A percentile compares a stretch with the other conserved stretches of the same genome.
These are phyloP conservation scores for Barnettozyma californica DNA, from an alignment of 805 yeast genomes.

Conservation along the genomic window DNA sequence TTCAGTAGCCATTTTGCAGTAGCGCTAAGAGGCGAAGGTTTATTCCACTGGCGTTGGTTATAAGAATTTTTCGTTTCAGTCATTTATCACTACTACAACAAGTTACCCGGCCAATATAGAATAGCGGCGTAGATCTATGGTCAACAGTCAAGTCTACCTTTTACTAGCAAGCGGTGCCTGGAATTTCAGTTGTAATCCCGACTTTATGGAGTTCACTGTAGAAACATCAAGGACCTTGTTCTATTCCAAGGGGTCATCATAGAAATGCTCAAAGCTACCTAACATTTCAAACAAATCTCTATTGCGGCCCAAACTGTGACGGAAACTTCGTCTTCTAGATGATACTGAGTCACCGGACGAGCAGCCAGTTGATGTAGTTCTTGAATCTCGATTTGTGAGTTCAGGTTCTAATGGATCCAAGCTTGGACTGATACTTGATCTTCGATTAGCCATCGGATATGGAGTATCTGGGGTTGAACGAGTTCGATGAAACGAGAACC, in stretches of 20 bases:
- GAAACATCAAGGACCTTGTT: background rate
- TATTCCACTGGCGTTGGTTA: background rate
- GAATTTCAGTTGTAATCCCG: background rate
- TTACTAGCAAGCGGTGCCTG: background rate
- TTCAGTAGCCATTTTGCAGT: constrained; percentile 7
- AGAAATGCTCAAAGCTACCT: constrained; percentile 13
- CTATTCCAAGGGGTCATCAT: constrained; percentile 4
- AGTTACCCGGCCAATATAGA: background rate
- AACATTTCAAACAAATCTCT: constrained; percentile 12
- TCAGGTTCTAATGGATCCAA: background rate
- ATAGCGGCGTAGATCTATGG: no score
- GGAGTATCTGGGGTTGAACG: background rate
- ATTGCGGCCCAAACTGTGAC: constrained; percentile 9
- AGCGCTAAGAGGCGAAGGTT: background rate
- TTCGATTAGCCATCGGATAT: constrained; percentile 1
- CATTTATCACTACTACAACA: background rate
- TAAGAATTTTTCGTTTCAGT: background rate
- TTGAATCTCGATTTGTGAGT: background rate
- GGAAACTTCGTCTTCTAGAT: constrained; percentile 7
- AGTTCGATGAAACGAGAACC: constrained; percentile 5
- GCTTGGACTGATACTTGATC: background rate
- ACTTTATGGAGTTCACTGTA: background rate
- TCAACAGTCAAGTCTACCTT: no score
- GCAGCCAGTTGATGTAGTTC: constrained; percentile 3
- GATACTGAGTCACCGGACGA: constrained; percentile 2